A percentile compares a stretch with the other conserved stretches of the same genome.
phyloP scores from a whole-genome alignment of 345 rosid species.

The Eucalyptus pauciflora region DNA sequence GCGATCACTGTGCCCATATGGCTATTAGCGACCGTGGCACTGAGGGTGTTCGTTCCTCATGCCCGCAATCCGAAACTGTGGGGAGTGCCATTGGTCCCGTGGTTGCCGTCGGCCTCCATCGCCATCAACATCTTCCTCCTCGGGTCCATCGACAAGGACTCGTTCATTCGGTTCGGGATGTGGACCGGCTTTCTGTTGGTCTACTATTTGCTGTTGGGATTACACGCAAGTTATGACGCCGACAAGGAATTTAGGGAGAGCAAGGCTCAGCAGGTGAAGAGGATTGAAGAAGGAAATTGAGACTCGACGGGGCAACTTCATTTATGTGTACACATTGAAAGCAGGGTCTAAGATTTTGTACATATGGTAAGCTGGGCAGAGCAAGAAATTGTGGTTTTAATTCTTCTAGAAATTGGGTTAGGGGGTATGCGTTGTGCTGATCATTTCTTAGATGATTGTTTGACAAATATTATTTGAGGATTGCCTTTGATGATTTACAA shows the following conservation, averaged over 20 bases:
- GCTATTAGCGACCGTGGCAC: conserved; percentile 31
- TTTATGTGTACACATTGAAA: not conserved
- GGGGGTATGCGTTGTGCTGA: not conserved
- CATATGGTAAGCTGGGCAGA: not conserved
- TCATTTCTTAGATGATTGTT: not conserved
- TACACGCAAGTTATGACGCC: conserved; percentile 63
- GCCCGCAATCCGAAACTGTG: conserved; percentile 63
- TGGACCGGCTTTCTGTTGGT: conserved; percentile 51
- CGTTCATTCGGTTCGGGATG: conserved; percentile 52
- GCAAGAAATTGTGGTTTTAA: not conserved
- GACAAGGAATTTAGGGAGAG: conserved; percentile 12
- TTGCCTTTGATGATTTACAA: not conserved
- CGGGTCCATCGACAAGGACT: conserved; percentile 51
- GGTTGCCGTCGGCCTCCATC: conserved; percentile 75
- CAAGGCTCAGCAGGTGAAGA: not conserved
- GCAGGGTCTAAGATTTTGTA: not conserved
- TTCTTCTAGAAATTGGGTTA: not conserved
- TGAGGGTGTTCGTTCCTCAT: conserved; percentile 40
- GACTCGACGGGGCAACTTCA: not conserved
- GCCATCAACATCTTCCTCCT: conserved; percentile 64
- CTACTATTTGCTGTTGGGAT: conserved; percentile 58
- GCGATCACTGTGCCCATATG: conserved; percentile 45
- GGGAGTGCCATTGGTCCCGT: conserved; percentile 90
- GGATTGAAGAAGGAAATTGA: conserved; percentile 28
- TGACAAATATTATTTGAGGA: not conserved